Percentiles rank a stretch among this genome's conserved stretches.
Evolutionary conservation across 192 early-diverging fungal species (phyloP).

Genomic region (Phycomyces nitens): DNA sequence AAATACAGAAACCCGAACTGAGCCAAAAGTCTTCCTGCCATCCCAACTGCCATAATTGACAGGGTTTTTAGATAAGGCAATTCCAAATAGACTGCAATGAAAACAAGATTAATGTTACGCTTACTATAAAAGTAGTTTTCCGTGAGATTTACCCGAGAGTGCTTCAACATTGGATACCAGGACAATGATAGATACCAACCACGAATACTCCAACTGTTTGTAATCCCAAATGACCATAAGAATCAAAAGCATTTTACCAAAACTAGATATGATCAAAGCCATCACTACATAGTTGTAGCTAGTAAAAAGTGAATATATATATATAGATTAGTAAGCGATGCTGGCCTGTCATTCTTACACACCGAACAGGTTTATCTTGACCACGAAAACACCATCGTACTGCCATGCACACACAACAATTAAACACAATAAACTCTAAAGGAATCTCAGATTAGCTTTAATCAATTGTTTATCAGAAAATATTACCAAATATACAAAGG

Average conservation of each 20-base stretch:
- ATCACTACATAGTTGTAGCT: slow-evolving; percentile 65
- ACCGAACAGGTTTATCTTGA: slow-evolving; percentile 24
- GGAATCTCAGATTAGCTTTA: neutral
- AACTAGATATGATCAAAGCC: slow-evolving; percentile 76
- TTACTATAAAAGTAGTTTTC: slow-evolving; percentile 13
- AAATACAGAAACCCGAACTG: slow-evolving; percentile 44
- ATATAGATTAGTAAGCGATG: too few relatives aligned
- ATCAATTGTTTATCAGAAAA: neutral
- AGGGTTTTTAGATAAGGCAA: slow-evolving; percentile 44
- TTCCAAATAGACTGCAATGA: slow-evolving; percentile 44
- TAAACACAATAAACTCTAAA: slow-evolving; percentile 57
- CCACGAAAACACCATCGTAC: slow-evolving; percentile 36
- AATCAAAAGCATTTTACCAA: slow-evolving; percentile 84
- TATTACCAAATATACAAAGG: slow-evolving; percentile 61
- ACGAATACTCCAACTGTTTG: slow-evolving; percentile 73
- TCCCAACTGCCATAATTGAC: slow-evolving; percentile 44
- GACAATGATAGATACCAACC: slow-evolving; percentile 73
- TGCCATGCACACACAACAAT: slow-evolving; percentile 50
- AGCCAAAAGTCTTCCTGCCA: slow-evolving; percentile 38
- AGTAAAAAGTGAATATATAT: too few relatives aligned
- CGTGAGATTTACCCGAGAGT: slow-evolving; percentile 32
- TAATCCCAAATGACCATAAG: slow-evolving; percentile 93
- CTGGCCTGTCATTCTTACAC: too few relatives aligned
- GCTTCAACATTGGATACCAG: slow-evolving; percentile 76
- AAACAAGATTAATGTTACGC: slow-evolving; percentile 1